These are phyloP conservation scores for Podaxis sp. DNA, from an alignment of 768 basidiomycete species.

Conservation along the genomic window DNA sequence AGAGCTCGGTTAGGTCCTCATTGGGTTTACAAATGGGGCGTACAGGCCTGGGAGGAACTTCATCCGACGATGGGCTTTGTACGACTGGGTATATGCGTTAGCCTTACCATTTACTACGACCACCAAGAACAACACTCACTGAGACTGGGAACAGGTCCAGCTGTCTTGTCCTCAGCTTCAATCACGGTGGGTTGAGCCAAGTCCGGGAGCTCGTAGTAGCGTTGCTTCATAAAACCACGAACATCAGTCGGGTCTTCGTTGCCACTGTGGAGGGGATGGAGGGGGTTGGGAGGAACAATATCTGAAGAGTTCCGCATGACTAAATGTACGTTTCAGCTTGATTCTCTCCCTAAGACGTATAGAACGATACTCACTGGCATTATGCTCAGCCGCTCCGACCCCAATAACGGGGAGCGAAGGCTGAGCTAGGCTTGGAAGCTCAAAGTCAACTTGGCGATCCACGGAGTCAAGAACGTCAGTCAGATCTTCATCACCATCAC, in stretches of 20 bases:
- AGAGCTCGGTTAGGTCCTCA: background rate
- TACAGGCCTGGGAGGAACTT: background rate
- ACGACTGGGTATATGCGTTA: background rate
- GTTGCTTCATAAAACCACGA: background rate
- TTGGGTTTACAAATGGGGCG: background rate
- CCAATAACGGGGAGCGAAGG: background rate
- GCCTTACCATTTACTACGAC: background rate
- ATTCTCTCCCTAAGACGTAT: too few species aligned
- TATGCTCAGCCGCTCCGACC: background rate
- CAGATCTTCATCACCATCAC: background rate
- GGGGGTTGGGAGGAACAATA: background rate
- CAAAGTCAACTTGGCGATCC: background rate
- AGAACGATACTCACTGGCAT: background rate
- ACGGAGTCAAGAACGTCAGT: background rate
- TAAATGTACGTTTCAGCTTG: too few species aligned
- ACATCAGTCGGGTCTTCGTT: background rate
- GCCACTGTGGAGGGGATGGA: background rate
- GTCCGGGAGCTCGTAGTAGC: background rate
- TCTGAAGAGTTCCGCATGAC: too few species aligned
- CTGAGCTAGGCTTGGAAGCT: background rate
- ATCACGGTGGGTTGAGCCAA: background rate
- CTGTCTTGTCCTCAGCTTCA: background rate
- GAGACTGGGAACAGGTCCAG: background rate
- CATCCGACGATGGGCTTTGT: background rate
- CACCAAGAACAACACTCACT: background rate